Percentiles rank a stretch among this genome's conserved stretches.
Evolutionary conservation across 768 basidiomycete genomes (phyloP).

Genomic region (Mycena epipterygia): DNA sequence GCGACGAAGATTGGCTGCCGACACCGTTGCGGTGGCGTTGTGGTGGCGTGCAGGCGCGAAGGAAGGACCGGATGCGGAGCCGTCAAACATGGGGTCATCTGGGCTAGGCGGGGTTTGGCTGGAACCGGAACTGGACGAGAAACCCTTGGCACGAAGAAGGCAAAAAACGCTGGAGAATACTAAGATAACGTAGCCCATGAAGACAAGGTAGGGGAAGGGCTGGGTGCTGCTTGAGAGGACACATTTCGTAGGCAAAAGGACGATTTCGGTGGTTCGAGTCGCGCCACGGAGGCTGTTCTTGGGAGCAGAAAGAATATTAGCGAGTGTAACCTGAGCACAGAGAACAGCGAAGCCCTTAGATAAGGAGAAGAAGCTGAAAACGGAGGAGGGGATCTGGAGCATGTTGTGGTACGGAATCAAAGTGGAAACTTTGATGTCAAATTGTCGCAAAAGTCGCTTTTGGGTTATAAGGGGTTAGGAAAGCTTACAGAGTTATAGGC

Average conservation of each 20-base stretch:
- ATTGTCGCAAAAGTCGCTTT: background rate
- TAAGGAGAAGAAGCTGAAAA: too few species aligned
- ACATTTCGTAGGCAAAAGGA: conserved; percentile 14
- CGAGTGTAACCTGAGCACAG: too few species aligned
- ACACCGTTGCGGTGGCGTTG: too few species aligned
- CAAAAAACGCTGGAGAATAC: background rate
- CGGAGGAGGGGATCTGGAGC: conserved; percentile 2
- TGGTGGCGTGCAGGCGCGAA: too few species aligned
- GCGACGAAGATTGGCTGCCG: background rate
- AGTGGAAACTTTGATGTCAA: too few species aligned
- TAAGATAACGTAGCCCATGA: conserved; percentile 1
- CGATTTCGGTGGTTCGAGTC: background rate
- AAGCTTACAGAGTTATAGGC: conserved; percentile 9
- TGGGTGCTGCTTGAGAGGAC: background rate
- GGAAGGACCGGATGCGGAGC: too few species aligned
- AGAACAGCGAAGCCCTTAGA: background rate
- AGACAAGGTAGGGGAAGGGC: background rate
- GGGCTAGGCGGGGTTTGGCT: too few species aligned
- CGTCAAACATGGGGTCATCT: too few species aligned
- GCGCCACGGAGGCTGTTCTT: background rate
- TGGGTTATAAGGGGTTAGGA: background rate
- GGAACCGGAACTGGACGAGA: background rate
- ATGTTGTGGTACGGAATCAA: conserved; percentile 5
- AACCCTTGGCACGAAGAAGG: conserved; percentile 16
- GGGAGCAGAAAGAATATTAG: background rate